phyloP scores from a whole-genome alignment of 139 green algal genomes.

The Coelastrella sp. region DNA sequence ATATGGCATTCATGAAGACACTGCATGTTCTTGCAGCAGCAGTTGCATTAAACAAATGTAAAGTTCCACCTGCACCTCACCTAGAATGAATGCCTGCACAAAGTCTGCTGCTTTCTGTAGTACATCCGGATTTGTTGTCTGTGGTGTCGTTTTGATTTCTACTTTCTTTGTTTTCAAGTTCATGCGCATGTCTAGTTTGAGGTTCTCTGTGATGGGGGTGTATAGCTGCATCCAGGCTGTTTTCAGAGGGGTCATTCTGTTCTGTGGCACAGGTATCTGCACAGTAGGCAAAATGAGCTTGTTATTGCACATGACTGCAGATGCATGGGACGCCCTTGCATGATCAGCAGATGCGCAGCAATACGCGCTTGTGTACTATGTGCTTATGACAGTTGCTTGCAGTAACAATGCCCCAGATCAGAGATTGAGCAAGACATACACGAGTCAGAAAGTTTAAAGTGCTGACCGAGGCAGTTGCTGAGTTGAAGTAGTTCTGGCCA shows the following conservation, averaged over 20 bases:
- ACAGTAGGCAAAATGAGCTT: not conserved
- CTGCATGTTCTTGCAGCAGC: too few species aligned
- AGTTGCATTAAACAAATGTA: too few species aligned
- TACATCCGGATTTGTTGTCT: slow-evolving; percentile 83
- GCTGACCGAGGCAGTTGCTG: too few species aligned
- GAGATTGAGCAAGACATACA: not conserved
- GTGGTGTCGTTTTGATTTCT: slow-evolving; percentile 95
- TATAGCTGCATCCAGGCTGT: slow-evolving; percentile 97
- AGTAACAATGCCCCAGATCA: too few species aligned
- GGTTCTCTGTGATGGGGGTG: slow-evolving; percentile 94
- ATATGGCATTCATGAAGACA: too few species aligned
- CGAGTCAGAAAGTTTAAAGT: not conserved
- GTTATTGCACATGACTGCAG: not conserved
- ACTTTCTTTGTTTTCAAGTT: slow-evolving; percentile 98
- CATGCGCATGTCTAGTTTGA: slow-evolving; percentile 99
- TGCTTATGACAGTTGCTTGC: too few species aligned
- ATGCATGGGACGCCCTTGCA: too few species aligned
- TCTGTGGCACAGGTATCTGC: slow-evolving; percentile 89
- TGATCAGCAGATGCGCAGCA: too few species aligned
- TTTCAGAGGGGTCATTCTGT: slow-evolving; percentile 97
- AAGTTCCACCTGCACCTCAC: slow-evolving; percentile 52
- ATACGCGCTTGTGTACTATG: too few species aligned
- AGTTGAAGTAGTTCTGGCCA: too few species aligned
- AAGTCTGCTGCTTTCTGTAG: slow-evolving; percentile 99
- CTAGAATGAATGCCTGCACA: slow-evolving; percentile 96